Base-by-base conservation (phyloP, 495 filamentous ascomycete genomes). In the Neurospora pannonica region DNA sequence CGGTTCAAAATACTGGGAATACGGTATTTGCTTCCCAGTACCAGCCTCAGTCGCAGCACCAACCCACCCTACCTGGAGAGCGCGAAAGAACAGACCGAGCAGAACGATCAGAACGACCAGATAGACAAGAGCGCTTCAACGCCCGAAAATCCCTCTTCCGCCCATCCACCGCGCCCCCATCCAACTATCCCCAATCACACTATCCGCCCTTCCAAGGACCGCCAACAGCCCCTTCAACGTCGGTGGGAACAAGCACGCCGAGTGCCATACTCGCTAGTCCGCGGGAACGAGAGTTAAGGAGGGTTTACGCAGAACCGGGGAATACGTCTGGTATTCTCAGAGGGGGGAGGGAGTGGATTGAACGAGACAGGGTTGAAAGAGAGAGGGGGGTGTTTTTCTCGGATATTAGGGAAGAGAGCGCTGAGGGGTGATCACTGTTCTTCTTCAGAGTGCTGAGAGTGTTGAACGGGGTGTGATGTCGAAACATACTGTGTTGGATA, bases 241-340 rank as follows among this genome's bases (percentile, higher is more conserved):
- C 48, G 9, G 46, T 54, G 3, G 46, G 46, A 5, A 81, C 81
- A 0, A 79, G 77, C 1, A 82, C 81, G 1, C 81, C 81, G 2
- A 79, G 77, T 5, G 80, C 81, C 2, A 78, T 81, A 0, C 71
- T 83, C 5, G 71, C 81, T 0, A 76, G 76, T 24, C 81, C 81
- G 0, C 72, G 77, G 43, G 81, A 83, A 60, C 43, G 80, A 17
- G 75, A 79, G 70, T 37, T 83, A 36, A 74, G 81, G 40, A 71
- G 42, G 39, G 71, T 67, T 42, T 81, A 82, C 69, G 38, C 42
- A 8, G n/a, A 54, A 6, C 71, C 54, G 21, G 36, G 31, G 5
- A 42, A 38, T 15, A 60, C 54, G 38, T 28, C 31, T 17, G 43
- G 70, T 3, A 34, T 40, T 0, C 11, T 21, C 28, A 39, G 69